A percentile compares a stretch with the other conserved stretches of the same genome.
Evolutionary conservation across 768 basidiomycete species (phyloP).

Genomic region (Mycena filopes): DNA sequence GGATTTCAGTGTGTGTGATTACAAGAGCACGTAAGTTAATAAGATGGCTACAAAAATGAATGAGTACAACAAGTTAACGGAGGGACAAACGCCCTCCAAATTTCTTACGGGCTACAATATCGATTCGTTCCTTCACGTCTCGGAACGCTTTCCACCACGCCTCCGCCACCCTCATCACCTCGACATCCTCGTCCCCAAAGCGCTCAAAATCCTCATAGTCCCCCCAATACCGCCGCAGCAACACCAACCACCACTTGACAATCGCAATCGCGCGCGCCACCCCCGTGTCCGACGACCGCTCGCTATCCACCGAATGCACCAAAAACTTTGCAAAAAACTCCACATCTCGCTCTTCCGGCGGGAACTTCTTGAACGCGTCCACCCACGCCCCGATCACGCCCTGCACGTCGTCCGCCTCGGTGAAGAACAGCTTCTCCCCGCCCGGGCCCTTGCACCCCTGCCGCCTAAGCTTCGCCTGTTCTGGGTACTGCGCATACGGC

Average conservation of each 20-base stretch:
- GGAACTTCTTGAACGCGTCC: conserved; percentile 62
- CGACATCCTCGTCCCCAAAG: conserved; percentile 39
- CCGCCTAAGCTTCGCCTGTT: conserved; percentile 64
- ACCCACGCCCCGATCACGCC: conserved; percentile 82
- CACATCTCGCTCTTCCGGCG: conserved; percentile 80
- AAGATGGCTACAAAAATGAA: conserved; percentile 19
- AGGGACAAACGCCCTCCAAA: conserved; percentile 81
- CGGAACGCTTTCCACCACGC: conserved; percentile 88
- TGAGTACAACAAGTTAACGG: conserved; percentile 59
- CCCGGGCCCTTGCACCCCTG: conserved; percentile 55
- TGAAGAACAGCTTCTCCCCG: conserved; percentile 63
- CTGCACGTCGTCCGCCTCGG: conserved; percentile 79
- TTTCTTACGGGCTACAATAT: conserved; percentile 68
- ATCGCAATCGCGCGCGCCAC: conserved; percentile 76
- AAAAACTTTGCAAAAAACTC: conserved; percentile 81
- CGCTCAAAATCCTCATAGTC: conserved; percentile 60
- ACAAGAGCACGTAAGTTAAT: background rate
- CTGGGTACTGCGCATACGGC: conserved; percentile 63
- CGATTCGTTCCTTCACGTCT: conserved; percentile 74
- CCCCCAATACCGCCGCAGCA: conserved; percentile 74
- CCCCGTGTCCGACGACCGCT: conserved; percentile 63
- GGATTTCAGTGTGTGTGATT: no score
- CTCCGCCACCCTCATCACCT: conserved; percentile 60
- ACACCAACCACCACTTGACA: conserved; percentile 84
- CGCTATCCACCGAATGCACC: conserved; percentile 70